Base-by-base conservation (phyloP, 768 basidiomycete species). In the Fistulinella prunicolor region DNA sequence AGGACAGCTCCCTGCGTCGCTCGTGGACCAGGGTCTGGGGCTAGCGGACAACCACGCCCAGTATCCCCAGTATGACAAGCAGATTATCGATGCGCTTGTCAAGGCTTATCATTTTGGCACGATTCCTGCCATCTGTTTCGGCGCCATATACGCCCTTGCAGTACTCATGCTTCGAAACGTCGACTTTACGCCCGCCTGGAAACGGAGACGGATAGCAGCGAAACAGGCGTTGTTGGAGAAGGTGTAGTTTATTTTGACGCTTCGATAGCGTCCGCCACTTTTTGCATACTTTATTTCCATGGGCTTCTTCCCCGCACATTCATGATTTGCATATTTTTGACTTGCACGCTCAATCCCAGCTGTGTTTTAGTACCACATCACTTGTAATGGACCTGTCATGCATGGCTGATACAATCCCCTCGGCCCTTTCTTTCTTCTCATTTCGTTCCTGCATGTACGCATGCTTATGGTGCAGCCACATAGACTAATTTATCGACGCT, bases 31-130 rank as follows among this genome's bases (percentile, higher is more conserved):
- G 46, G 66, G 66, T 2, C 46, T 68, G 32, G 66, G 56, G 42
- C 54, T 68, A 4, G 66, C 66, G 7, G 66, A 68, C 50, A 4
- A 61, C 23, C 60, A 57, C 38, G 47, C 66, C 5, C 48, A 48
- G 23, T 68, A 68, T 29, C 68, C 66, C n/a, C 50, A 70, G 44
- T 68, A 68, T 46, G 62, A 68, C 47, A 51, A 61, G 6, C 54
- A 68, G 38, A 68, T 68, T 30, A 32, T 67, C 9, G 45, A 57
- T 20, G 66, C 66, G 14, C 66, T 67, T 30, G 64, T 67, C 42
- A 66, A 56, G 46, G 66, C 59, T 0, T 67, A 69, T 58, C 66
- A 70, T 42, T 38, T 68, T 22, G 66, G 68, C 10, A 68, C 51
- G 35, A 55, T 68, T 29, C 66, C 66, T 17, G 64, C 68, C 32